Percentiles rank a stretch among this genome's conserved stretches.
phyloP scores from a whole-genome alignment of 2,329 filamentous ascomycete genomes.

The Sarocladium kiliense region DNA sequence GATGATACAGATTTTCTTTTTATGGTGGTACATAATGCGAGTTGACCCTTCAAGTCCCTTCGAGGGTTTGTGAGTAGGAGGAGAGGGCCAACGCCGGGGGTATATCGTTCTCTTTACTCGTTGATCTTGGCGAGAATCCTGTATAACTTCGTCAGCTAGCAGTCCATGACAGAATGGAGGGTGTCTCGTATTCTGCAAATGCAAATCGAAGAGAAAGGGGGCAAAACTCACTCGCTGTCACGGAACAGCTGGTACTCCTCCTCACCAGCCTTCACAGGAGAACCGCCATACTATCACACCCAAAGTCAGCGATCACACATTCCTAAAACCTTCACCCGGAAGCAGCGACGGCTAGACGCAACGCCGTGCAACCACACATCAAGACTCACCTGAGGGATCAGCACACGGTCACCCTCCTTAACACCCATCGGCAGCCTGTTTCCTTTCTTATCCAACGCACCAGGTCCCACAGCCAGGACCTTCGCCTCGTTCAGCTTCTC shows the following conservation, averaged over 20 bases:
- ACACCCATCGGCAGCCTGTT: conserved; percentile 85
- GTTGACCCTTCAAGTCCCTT: conserved; percentile 1
- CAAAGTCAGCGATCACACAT: background rate
- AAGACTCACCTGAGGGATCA: conserved; percentile 82
- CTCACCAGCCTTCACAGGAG: conserved; percentile 93
- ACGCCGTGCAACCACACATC: background rate
- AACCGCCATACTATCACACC: conserved; percentile 74
- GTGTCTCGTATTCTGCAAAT: background rate
- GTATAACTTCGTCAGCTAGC: conserved; percentile 12
- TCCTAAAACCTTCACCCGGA: no score
- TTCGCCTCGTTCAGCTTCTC: conserved; percentile 98
- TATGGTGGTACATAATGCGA: conserved; percentile 28
- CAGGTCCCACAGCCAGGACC: conserved; percentile 91
- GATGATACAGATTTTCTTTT: conserved; percentile 22
- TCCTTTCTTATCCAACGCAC: conserved; percentile 80
- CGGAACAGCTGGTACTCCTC: conserved; percentile 95
- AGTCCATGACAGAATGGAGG: background rate
- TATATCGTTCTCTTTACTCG: conserved; percentile 53
- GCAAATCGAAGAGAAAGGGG: background rate
- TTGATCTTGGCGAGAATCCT: conserved; percentile 99
- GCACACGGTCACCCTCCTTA: conserved; percentile 76
- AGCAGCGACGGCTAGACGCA: no score
- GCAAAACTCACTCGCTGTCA: conserved; percentile 91
- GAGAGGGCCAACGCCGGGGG: conserved; percentile 13
- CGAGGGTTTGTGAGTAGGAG: background rate